These are phyloP conservation scores for Euphorbia tirucalli DNA, from an alignment of 345 rosid genomes.

Conservation along the genomic window DNA sequence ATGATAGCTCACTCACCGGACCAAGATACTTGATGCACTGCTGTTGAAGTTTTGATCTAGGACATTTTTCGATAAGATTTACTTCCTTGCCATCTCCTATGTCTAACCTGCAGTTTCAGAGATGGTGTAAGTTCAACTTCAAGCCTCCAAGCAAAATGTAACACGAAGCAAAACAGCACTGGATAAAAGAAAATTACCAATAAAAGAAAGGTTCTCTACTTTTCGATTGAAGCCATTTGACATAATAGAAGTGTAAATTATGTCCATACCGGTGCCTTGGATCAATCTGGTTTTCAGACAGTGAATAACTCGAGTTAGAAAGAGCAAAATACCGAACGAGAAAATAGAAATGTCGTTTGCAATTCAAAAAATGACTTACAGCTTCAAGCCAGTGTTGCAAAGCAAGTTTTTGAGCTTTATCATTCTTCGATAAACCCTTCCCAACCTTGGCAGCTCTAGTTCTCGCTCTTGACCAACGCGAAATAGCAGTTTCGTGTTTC, in stretches of 20 bases:
- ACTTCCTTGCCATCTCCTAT: constrained; percentile 93
- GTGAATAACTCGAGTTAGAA: constrained; percentile 20
- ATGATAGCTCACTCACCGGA: constrained; percentile 49
- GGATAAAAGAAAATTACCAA: constrained; percentile 54
- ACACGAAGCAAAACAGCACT: neutral
- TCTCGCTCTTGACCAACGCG: constrained; percentile 97
- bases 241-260: constrained; percentile 77
- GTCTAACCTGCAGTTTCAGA: constrained; percentile 69
- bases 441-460: constrained; percentile 94
- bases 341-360: neutral
- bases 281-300: constrained; percentile 57
- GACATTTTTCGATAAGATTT: constrained; percentile 67
- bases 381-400: constrained; percentile 98
- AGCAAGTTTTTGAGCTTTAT: constrained; percentile 76
- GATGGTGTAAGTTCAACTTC: constrained; percentile 17
- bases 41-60: constrained; percentile 66
- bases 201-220: constrained; percentile 97
- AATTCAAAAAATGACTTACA: constrained; percentile 40
- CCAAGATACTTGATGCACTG: constrained; percentile 96
- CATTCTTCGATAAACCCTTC: constrained; percentile 89
- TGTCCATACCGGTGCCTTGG: constrained; percentile 97
- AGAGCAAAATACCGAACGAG: neutral
- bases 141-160: constrained; percentile 13
- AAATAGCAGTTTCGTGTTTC: constrained; percentile 91
- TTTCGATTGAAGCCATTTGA: constrained; percentile 73